Conservation (phyloP, 441 rosid genomes). For the Populus hybrid region DNA sequence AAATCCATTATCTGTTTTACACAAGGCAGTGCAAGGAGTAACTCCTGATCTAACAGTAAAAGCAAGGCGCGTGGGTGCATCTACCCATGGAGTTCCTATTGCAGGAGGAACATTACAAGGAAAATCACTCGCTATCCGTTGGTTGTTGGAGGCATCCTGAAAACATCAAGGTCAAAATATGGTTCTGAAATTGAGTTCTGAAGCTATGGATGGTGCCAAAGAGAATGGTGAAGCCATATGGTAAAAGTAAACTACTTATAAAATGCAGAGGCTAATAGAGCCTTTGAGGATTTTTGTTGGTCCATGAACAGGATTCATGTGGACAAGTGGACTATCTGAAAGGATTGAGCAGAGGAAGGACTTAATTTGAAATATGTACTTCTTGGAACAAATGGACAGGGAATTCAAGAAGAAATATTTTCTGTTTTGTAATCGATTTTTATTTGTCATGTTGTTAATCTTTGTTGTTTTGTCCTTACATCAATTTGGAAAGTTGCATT, state of each 20-base stretch:
- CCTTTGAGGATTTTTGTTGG: constrained; percentile 20
- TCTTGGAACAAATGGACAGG: background rate
- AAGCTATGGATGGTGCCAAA: constrained; percentile 25
- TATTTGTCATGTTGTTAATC: background rate
- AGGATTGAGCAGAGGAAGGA: background rate
- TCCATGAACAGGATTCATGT: background rate
- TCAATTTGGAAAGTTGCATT: background rate
- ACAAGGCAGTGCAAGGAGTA: constrained; percentile 12
- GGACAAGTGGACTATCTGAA: background rate
- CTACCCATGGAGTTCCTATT: constrained; percentile 19
- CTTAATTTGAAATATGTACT: background rate
- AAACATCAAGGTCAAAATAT: constrained; percentile 15
- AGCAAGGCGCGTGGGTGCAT: constrained; percentile 17
- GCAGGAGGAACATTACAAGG: constrained; percentile 17
- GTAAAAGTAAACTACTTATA: constrained; percentile 11
- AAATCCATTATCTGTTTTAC: constrained; percentile 22
- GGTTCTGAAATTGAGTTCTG: constrained; percentile 24
- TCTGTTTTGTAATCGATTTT: background rate
- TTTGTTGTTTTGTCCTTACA: too few species aligned
- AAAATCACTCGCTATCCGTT: constrained; percentile 21
- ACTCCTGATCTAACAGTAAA: constrained; percentile 26
- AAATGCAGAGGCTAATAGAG: constrained; percentile 30
- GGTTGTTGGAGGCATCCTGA: constrained; percentile 24
- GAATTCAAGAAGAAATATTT: background rate
- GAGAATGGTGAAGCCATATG: constrained; percentile 22